Evolutionary conservation across 2,329 filamentous ascomycete genomes (phyloP).

Genomic region (Gaeumannomyces tritici): DNA sequence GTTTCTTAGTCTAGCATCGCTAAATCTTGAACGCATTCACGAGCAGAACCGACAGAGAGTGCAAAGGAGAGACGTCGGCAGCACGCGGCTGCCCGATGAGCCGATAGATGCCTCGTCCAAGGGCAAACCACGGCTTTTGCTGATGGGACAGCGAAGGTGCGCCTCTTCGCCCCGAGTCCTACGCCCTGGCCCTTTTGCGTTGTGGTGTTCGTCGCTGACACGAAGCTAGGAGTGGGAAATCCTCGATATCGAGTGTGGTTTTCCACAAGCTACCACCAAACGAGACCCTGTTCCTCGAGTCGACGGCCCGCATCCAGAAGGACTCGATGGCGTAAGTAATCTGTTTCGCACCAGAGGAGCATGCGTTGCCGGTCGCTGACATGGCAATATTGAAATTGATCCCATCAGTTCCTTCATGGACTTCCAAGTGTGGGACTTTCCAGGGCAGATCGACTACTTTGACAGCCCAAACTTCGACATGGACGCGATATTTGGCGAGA

Average conservation of each 20-base stretch:
- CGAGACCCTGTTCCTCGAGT: conserved; percentile 92
- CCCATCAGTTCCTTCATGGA: conserved; percentile 85
- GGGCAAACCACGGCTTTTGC: conserved; percentile 72
- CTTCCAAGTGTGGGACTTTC: conserved; percentile 97
- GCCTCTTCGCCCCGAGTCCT: conserved; percentile 11
- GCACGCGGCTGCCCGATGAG: conserved; percentile 30
- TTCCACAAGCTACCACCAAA: conserved; percentile 96
- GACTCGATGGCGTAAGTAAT: conserved; percentile 78
- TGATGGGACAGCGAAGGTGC: conserved; percentile 94
- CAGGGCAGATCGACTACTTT: conserved; percentile 83
- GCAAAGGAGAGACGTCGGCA: conserved; percentile 35
- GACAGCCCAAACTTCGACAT: conserved; percentile 84
- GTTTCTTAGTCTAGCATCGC: conserved; percentile 45
- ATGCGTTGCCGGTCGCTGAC: background rate
- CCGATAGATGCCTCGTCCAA: conserved; percentile 38
- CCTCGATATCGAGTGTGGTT: conserved; percentile 97
- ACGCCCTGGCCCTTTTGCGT: background rate
- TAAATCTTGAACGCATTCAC: conserved; percentile 54
- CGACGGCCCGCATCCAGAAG: conserved; percentile 88
- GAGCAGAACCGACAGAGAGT: conserved; percentile 49
- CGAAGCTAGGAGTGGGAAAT: conserved; percentile 76
- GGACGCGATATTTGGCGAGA: conserved; percentile 86
- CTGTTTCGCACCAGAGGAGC: background rate
- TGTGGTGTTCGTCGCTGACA: conserved; percentile 8
- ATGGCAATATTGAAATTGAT: background rate